Conservation (phyloP, 257 asterid species). For the Handroanthus guayacan region DNA sequence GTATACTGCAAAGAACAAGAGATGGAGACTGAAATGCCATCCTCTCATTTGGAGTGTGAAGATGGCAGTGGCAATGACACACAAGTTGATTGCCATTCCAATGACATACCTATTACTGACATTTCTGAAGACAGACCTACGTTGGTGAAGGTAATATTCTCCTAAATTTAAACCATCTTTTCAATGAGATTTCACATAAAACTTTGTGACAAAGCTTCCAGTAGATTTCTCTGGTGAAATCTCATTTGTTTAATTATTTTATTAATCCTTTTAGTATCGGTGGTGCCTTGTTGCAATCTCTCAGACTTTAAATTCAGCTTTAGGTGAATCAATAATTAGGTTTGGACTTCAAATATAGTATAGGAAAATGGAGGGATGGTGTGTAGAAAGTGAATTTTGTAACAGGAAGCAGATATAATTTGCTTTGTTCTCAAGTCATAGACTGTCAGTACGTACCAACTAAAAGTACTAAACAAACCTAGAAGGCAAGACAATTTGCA, state of each 20-base stretch:
- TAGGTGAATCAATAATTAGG: not conserved
- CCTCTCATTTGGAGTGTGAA: slow-evolving; percentile 53
- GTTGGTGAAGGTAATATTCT: slow-evolving; percentile 69
- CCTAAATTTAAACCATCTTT: slow-evolving; percentile 1
- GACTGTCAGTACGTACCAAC: not conserved
- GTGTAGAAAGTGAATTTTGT: slow-evolving; percentile 4
- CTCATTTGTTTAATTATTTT: not conserved
- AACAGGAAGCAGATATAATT: not conserved
- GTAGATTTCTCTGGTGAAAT: not conserved
- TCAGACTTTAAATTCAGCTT: not conserved
- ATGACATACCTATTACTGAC: slow-evolving; percentile 62
- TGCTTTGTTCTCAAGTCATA: not conserved
- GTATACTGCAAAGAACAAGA: slow-evolving; percentile 77
- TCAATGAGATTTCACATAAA: not conserved
- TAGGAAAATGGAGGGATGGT: not conserved
- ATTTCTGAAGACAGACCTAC: slow-evolving; percentile 55
- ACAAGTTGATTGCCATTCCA: slow-evolving; percentile 47
- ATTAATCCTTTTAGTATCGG: slow-evolving; percentile 10
- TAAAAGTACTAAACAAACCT: slow-evolving; percentile 1
- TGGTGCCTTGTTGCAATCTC: slow-evolving; percentile 10
- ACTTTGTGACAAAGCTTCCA: not conserved
- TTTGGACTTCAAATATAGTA: slow-evolving; percentile 6
- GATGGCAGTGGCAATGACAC: slow-evolving; percentile 47
- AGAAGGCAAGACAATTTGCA: not conserved
- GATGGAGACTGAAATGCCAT: slow-evolving; percentile 42